Base-by-base conservation (phyloP, 495 filamentous ascomycete genomes). In the Bryoglossum gracile region DNA sequence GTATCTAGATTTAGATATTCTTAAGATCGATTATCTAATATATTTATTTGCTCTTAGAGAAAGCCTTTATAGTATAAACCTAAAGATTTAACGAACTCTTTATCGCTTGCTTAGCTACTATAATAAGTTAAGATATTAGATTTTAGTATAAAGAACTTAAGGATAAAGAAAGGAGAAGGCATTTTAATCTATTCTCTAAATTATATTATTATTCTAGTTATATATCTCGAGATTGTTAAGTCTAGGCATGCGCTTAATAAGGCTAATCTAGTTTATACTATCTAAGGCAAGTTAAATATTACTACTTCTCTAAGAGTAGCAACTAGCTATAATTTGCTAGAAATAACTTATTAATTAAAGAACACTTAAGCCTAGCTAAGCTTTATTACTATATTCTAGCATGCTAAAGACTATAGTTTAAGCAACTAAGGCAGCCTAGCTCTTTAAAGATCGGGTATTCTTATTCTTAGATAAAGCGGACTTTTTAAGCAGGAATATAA, bases 151-250 rank as follows among this genome's bases (percentile, higher is more conserved):
- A 62, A 70, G 43, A 56, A 57, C 16, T 46, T 65, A 3, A 61
- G 63, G 4, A 48, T 67, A 14, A 54, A 59, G 28, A 48, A 57
- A n/a, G 67, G 66, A 33, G 66, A 70, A 8, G 67, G 70, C 9
- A 64, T 72, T 25, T 61, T 75, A 63, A 68, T 72, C 36, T 63
- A 64, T 39, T 65, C 70, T 2, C 68, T 68, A 11, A 75, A 73
- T 59, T 66, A 71, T 37, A 67, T 75, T 23, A 70, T 67, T 54
- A 65, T 73, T 0, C 71, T 69, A 9, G 63, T 66, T 18, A 63
- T 67, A 36, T 72, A 72, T 59, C 63, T 73, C 33, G 71, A 67
- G 5, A 68, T 69, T 26, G 65, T 72, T 0, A 68, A 68, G 19
- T 62, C 63, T 34, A 62, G 60, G 49, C 54, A 66, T 48, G 45